Evolutionary conservation across 2,329 filamentous ascomycete genomes (phyloP).

Genomic region (Juglanconis sp.): DNA sequence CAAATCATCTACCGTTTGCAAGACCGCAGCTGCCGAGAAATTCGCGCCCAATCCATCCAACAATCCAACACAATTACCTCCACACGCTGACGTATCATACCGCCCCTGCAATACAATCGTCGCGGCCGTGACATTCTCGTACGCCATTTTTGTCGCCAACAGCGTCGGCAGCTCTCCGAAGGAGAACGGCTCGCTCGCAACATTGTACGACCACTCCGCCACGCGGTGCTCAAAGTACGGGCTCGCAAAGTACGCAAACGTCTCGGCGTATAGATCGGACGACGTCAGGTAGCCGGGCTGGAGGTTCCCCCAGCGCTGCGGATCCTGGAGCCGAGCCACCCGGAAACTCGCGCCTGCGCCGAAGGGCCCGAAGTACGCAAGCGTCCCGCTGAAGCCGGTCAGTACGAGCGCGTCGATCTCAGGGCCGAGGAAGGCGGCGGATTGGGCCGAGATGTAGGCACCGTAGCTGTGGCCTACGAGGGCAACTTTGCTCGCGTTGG

Average conservation of each 20-base stretch:
- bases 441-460: conserved; percentile 25
- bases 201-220: conserved; percentile 26
- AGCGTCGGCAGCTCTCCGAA: conserved; percentile 28
- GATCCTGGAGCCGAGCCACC: conserved; percentile 23
- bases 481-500: conserved; percentile 24
- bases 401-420: conserved; percentile 20
- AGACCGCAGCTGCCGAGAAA: conserved; percentile 21
- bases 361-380: conserved; percentile 27
- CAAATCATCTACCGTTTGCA: conserved; percentile 28
- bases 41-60: conserved; percentile 18
- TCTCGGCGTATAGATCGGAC: conserved; percentile 26
- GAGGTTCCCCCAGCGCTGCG: conserved; percentile 26
- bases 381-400: conserved; percentile 26
- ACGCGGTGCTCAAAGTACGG: conserved; percentile 26
- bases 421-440: conserved; percentile 18
- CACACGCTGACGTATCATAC: conserved; percentile 29
- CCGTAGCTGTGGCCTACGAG: conserved; percentile 31
- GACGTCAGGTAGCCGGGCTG: conserved; percentile 25
- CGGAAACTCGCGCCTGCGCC: conserved; percentile 27
- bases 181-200: conserved; percentile 28
- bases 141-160: conserved; percentile 22
- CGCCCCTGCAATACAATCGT: conserved; percentile 27
- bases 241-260: conserved; percentile 26
- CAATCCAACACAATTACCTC: conserved; percentile 27
- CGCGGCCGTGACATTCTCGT: conserved; percentile 22